phyloP scores from a whole-genome alignment of 2,329 filamentous ascomycete species.

The Aureobasidium sp. region DNA sequence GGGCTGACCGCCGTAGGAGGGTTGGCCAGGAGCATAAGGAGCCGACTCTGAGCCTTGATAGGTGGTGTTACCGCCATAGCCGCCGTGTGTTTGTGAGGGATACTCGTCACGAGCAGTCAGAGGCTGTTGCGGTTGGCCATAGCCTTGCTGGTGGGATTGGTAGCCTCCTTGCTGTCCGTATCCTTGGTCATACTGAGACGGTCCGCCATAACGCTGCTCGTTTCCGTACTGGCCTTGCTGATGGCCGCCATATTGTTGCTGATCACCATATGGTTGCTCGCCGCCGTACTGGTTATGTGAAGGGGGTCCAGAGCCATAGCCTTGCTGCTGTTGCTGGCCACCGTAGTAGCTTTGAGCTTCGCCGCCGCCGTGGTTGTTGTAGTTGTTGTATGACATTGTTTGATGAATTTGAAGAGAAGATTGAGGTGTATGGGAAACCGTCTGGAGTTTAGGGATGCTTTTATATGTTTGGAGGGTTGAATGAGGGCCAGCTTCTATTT shows the following conservation, averaged over 20 bases:
- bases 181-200: constrained; percentile 16
- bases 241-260: constrained; percentile 21
- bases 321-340: constrained; percentile 20
- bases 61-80: constrained; percentile 7
- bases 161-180: constrained; percentile 14
- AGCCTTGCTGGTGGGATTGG: constrained; percentile 16
- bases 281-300: not conserved
- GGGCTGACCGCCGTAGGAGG: constrained; percentile 13
- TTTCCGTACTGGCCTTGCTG: constrained; percentile 21
- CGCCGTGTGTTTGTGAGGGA: constrained; percentile 7
- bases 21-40: constrained; percentile 1
- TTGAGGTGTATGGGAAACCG: not conserved
- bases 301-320: constrained; percentile 16
- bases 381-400: constrained; percentile 10
- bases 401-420: not conserved
- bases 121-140: constrained; percentile 15
- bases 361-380: constrained; percentile 15
- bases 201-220: constrained; percentile 20
- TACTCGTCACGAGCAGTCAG: constrained; percentile 10
- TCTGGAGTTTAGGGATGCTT: not conserved
- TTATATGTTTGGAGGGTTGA: not conserved
- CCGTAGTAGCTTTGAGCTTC: constrained; percentile 19
- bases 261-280: constrained; percentile 19
- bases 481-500: not conserved
- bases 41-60: constrained; percentile 11